Evolutionary conservation across 148 eudicot genomes (phyloP).

Genomic region (Hydrangea macrophylla): DNA sequence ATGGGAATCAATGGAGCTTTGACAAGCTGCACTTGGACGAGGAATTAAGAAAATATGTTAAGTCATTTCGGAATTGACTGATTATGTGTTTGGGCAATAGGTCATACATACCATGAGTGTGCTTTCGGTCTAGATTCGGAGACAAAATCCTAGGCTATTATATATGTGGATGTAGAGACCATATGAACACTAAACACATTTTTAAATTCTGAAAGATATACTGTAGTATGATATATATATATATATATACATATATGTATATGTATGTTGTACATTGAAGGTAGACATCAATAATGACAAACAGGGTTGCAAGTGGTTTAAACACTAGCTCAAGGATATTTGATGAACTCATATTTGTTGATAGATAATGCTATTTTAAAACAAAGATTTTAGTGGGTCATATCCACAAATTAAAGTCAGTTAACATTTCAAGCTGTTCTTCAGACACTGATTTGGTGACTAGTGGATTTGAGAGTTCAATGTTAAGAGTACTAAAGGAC

Average conservation of each 20-base stretch:
- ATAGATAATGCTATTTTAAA: neutral
- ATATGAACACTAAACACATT: neutral
- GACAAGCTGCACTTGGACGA: conserved; percentile 1
- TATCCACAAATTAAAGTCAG: neutral
- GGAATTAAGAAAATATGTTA: neutral
- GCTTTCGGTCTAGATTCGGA: neutral
- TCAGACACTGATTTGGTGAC: too few species aligned
- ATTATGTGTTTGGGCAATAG: neutral
- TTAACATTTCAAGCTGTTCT: too few species aligned
- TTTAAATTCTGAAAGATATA: neutral
- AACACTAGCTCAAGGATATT: neutral
- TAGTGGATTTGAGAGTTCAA: too few species aligned
- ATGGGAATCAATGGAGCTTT: neutral
- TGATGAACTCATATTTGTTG: neutral
- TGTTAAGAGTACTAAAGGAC: too few species aligned
- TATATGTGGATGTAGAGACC: neutral
- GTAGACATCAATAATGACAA: neutral
- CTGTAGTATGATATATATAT: too few species aligned
- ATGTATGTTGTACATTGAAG: too few species aligned
- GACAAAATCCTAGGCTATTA: too few species aligned
- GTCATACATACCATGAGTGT: neutral
- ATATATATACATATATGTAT: too few species aligned
- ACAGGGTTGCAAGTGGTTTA: neutral
- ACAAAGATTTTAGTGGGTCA: conserved; percentile 4
- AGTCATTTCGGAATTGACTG: neutral